These are phyloP conservation scores for Fusarium sacchari DNA, from an alignment of 2,329 filamentous ascomycete species.

Conservation along the genomic window DNA sequence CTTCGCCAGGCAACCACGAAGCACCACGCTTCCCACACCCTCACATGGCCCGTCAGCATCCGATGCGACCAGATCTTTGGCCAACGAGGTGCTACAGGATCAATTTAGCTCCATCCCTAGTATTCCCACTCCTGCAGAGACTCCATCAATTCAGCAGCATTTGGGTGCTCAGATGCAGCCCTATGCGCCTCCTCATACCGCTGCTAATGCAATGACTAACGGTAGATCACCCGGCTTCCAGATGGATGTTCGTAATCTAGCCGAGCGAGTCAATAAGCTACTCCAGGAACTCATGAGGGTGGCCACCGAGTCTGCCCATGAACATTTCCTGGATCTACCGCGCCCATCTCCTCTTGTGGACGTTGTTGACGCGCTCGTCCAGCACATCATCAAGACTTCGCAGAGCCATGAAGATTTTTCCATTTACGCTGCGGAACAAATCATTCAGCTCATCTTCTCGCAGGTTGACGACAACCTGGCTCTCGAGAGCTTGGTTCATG, in stretches of 20 bases:
- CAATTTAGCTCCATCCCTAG: conserved; percentile 67
- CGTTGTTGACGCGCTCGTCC: conserved; percentile 68
- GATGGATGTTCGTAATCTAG: conserved; percentile 62
- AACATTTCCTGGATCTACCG: conserved; percentile 69
- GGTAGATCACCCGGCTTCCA: conserved; percentile 60
- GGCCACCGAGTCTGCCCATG: conserved; percentile 63
- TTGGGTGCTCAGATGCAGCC: conserved; percentile 63
- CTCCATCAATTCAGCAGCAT: conserved; percentile 63
- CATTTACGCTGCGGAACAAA: conserved; percentile 68
- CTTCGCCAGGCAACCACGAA: conserved; percentile 86
- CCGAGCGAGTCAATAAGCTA: conserved; percentile 67
- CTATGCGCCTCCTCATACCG: conserved; percentile 64
- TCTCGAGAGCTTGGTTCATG: conserved; percentile 70
- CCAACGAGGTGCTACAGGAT: conserved; percentile 72
- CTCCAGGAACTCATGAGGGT: conserved; percentile 66
- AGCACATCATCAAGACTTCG: conserved; percentile 70
- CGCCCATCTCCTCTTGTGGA: conserved; percentile 69
- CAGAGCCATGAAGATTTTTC: conserved; percentile 70
- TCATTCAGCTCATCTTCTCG: conserved; percentile 66
- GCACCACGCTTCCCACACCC: conserved; percentile 63
- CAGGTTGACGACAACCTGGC: conserved; percentile 65
- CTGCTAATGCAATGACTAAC: conserved; percentile 54
- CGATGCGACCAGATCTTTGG: conserved; percentile 69
- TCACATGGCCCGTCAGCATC: conserved; percentile 67
- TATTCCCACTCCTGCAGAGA: conserved; percentile 68